A percentile compares a stretch with the other conserved stretches of the same genome.
Conservation (phyloP, 805 yeast species). For the Candida sithepensis region DNA sequence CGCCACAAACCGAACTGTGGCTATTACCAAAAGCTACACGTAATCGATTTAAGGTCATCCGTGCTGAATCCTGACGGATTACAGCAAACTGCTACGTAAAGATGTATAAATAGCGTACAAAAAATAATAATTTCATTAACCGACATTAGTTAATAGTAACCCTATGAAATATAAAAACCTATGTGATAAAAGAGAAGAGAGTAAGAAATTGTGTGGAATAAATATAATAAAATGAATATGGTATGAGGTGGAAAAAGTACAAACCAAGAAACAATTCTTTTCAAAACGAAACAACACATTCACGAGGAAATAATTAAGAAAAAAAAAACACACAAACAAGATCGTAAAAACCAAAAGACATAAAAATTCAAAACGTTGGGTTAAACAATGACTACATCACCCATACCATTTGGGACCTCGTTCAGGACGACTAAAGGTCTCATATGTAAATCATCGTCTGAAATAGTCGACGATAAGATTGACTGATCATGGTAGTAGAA, state of each 20-base stretch:
- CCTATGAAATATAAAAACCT: not conserved
- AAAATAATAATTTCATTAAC: not conserved
- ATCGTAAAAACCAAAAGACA: not conserved
- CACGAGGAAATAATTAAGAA: not conserved
- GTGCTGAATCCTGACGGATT: too few relatives aligned
- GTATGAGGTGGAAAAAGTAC: not conserved
- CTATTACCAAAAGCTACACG: not conserved
- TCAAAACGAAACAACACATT: too few relatives aligned
- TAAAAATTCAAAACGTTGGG: not conserved
- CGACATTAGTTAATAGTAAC: not conserved
- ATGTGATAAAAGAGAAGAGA: not conserved
- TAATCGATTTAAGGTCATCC: too few relatives aligned
- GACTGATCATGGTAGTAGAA: conserved; percentile 13
- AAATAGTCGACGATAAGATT: conserved; percentile 11
- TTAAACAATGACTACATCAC: not conserved
- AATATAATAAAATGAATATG: not conserved
- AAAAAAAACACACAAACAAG: not conserved
- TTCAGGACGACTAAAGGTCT: conserved; percentile 2
- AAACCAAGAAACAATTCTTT: too few relatives aligned
- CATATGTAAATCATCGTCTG: conserved; percentile 8
- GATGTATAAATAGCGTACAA: not conserved
- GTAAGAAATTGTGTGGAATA: not conserved
- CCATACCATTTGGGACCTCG: not conserved
- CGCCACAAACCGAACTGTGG: not conserved
- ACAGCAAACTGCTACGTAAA: too few relatives aligned